Base-by-base conservation (phyloP, 495 filamentous ascomycete genomes). In the Hypoxylon crocopeplum region DNA sequence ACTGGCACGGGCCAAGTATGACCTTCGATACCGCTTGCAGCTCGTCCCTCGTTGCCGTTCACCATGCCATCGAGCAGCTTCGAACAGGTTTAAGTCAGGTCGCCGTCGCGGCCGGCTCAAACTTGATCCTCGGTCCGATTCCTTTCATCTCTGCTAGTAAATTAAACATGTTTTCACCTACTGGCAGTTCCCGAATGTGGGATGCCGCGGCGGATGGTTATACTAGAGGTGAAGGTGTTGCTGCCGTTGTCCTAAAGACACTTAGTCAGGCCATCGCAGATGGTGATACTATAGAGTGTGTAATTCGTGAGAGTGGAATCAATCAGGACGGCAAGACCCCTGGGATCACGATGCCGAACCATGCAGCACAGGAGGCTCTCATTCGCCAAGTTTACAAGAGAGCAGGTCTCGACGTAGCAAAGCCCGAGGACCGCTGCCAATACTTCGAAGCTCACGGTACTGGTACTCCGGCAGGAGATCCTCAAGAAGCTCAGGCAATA, bases 151-250 rank as follows among this genome's bases (percentile, higher is more conserved):
- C 54, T 2, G 44, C 39, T 17, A 56, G 52, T n/a, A 57, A 57
- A n/a, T 12, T 57, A 1, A 16, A 44, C 5, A 55, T 61, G 49
- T 50, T 61, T n/a, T 56, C 49, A 3, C 34, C 58, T 20, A 48
- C 49, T 0, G 58, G 58, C 24, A 32, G 50, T 7, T 32, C 25
- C 8, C 41, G 42, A 16, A 61, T 55, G 42, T 61, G 50, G 34
- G 79, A 82, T 56, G 69, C 70, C 0, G 25, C 41, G 0, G 85
- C 82, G 0, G 71, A 85, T 65, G 86, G 86, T 1, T 88, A 83
- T 67, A 81, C 60, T 0, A 69, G 84, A 7, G 86, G 71, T 2
- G 86, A 89, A 51, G 84, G 74, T 6, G 51, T 84, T 20, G 74
- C 62, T 25, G 71, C 72, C 1, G 20, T 86, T 1, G 67, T 76